Evolutionary conservation across 1,284 basidiomycete species (phyloP).

Genomic region (Pseudozyma sp.): DNA sequence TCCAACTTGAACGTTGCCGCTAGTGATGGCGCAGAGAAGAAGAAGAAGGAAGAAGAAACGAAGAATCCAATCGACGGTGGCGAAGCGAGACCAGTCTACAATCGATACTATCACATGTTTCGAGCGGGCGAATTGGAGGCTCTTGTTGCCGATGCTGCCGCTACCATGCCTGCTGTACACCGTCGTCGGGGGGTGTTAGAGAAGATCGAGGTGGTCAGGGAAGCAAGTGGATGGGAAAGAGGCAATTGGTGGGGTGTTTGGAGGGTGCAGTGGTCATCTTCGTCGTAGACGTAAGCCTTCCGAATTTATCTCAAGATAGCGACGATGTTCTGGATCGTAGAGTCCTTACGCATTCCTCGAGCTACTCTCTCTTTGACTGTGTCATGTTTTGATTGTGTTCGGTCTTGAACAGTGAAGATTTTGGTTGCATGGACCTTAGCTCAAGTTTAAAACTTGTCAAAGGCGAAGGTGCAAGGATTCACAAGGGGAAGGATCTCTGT

Average conservation of each 20-base stretch:
- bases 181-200: neutral
- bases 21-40: neutral
- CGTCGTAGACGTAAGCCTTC: neutral
- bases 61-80: no score
- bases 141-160: constrained; percentile 57
- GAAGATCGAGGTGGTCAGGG: constrained; percentile 30
- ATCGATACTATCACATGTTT: constrained; percentile 68
- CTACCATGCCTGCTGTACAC: constrained; percentile 20
- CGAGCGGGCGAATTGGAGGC: constrained; percentile 61
- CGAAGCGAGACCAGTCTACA: constrained; percentile 48
- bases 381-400: no score
- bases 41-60: neutral
- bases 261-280: constrained; percentile 47
- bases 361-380: no score
- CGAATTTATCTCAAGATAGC: neutral
- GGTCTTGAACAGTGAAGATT: no score
- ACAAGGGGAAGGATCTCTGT: no score
- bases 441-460: no score
- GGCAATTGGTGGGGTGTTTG: constrained; percentile 69
- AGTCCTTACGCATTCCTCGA: no score
- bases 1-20: constrained; percentile 7
- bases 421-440: no score
- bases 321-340: no score
- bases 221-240: constrained; percentile 65
- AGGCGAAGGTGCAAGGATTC: no score